A percentile compares a stretch with the other conserved stretches of the same genome.
Evolutionary conservation across 2,329 filamentous ascomycete genomes (phyloP).

Genomic region (Xenoacremonium recifei): DNA sequence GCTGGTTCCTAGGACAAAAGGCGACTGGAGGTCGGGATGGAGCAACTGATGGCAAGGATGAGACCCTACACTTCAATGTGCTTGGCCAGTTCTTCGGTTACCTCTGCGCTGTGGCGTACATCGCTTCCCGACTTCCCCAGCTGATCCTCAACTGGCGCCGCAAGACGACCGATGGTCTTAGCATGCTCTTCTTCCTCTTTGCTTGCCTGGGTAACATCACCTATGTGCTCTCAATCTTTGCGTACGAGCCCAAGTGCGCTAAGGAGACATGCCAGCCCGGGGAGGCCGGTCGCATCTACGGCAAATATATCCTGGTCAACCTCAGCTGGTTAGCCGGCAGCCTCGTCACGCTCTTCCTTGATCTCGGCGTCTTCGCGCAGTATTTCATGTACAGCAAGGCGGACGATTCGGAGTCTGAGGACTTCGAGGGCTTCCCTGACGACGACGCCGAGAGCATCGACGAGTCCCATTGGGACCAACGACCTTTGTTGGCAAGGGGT

Average conservation of each 20-base stretch:
- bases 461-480: slow-evolving; percentile 37
- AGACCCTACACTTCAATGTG: slow-evolving; percentile 64
- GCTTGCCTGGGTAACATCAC: slow-evolving; percentile 94
- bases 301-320: slow-evolving; percentile 83
- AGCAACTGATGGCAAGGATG: slow-evolving; percentile 37
- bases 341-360: slow-evolving; percentile 80
- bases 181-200: slow-evolving; percentile 93
- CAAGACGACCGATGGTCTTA: slow-evolving; percentile 90
- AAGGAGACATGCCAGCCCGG: slow-evolving; percentile 57
- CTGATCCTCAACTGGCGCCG: slow-evolving; percentile 88
- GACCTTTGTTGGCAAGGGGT: slow-evolving; percentile 35
- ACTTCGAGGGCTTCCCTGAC: slow-evolving; percentile 25
- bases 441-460: slow-evolving; percentile 24
- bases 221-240: slow-evolving; percentile 88
- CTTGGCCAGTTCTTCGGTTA: slow-evolving; percentile 92
- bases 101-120: slow-evolving; percentile 84
- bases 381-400: slow-evolving; percentile 78
- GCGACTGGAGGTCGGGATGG: slow-evolving; percentile 39
- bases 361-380: slow-evolving; percentile 84
- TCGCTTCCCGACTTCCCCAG: slow-evolving; percentile 86
- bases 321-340: slow-evolving; percentile 88
- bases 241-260: slow-evolving; percentile 74
- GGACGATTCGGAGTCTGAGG: slow-evolving; percentile 33
- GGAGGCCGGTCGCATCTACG: slow-evolving; percentile 68
- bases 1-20: slow-evolving; percentile 70